Evolutionary conservation across 352 stramenopile genomes (phyloP), one percentile per base, ranked within the genome.

Genomic region (Globisporangium recalcitrans): DNA sequence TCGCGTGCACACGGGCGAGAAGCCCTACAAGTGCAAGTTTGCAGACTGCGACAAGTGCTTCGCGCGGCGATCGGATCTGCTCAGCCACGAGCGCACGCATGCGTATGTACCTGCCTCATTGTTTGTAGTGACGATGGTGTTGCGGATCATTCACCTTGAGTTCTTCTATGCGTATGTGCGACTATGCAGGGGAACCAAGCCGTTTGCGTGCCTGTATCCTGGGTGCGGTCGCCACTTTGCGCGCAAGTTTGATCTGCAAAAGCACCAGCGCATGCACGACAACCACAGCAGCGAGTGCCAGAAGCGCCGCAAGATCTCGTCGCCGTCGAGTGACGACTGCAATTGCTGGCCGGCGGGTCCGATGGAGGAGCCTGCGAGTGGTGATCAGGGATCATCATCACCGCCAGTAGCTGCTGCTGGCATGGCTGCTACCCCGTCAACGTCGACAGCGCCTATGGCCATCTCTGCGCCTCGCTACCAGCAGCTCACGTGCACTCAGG

Each of bases 21-120:
- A 91, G 62, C 79, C 78, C n/a, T 90, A 88, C 52, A 54, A 60
- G 14, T 91, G 82, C 67, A 77, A 75, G 48, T 77, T 79, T 44
- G 47, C 71, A 14, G 59, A 73, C 8, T 91, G 82, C 51, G 72
- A 64, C 60, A 88, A 87, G 52, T 69, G 68, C 32, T 91, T 91
- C 26, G 82, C 80, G 8, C 77, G 83, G 40, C 78, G 85, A 13
- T 91, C 82, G 19, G 83, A 92, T 53, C 65, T 92, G 48, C 70
- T 87, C 46, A 89, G 75, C 56, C 83, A 92, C 57, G 81, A 92
- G 68, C 79, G 83, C 21, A 92, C 77, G 4, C 83, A 92, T 60
- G 73, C 67, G 78, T 87, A 52, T 38, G 74, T 66, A 21, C 6
- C 1, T 27, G 8, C 16, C 13, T n/a, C 14, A n/a, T 9, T 19